A percentile compares a stretch with the other conserved stretches of the same genome.
Evolutionary conservation across 345 rosid species (phyloP).

Genomic region (Punica granatum): DNA sequence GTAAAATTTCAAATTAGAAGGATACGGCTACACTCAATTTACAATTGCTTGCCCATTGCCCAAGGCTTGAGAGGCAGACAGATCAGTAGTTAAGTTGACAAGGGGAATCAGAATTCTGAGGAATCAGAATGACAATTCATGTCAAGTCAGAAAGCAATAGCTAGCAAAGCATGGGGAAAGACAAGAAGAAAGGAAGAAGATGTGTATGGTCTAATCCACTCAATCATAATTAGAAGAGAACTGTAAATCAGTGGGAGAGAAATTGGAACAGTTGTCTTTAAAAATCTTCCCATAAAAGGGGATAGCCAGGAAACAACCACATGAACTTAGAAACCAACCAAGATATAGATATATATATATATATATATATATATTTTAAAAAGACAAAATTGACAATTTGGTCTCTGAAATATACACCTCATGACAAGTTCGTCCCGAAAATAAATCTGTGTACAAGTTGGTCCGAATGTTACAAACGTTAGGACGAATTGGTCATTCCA

Average conservation of each 20-base stretch:
- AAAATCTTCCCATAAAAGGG: background rate
- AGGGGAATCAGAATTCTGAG: background rate
- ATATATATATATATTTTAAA: too few species aligned
- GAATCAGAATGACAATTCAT: background rate
- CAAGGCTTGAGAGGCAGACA: background rate
- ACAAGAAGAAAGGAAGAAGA: background rate
- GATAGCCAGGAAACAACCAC: too few species aligned
- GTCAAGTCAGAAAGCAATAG: background rate
- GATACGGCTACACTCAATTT: too few species aligned
- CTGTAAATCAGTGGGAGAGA: background rate
- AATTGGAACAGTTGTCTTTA: background rate
- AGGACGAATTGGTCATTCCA: too few species aligned
- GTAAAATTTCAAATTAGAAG: too few species aligned
- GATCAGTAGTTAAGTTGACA: background rate
- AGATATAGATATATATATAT: too few species aligned
- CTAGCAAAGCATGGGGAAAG: background rate
- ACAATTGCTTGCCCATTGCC: constrained; percentile 3
- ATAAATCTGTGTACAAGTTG: too few species aligned
- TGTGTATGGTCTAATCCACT: background rate
- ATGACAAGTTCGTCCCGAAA: too few species aligned
- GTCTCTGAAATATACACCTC: too few species aligned
- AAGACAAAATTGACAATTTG: too few species aligned
- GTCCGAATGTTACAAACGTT: too few species aligned
- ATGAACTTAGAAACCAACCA: too few species aligned
- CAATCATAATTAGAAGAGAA: background rate